These are phyloP conservation scores for Stenogyne calaminthoides DNA, from an alignment of 305 asterid genomes.

Conservation along the genomic window DNA sequence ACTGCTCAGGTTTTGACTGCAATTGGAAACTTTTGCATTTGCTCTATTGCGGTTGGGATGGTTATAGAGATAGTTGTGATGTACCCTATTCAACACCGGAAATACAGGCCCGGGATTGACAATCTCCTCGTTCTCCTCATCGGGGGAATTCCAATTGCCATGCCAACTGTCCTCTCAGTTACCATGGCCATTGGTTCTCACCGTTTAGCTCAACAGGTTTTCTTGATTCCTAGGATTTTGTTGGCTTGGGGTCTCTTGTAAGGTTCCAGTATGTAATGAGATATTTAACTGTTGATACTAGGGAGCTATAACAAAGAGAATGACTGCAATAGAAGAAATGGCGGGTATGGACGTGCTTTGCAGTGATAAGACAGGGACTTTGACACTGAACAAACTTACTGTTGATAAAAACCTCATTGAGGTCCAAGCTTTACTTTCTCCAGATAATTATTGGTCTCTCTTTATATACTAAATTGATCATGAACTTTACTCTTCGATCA, in stretches of 20 bases:
- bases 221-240: slow-evolving; percentile 26
- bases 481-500: not conserved
- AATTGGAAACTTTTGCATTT: slow-evolving; percentile 86
- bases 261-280: slow-evolving; percentile 16
- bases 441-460: not conserved
- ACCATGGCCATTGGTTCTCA: slow-evolving; percentile 95
- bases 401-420: slow-evolving; percentile 85
- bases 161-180: slow-evolving; percentile 92
- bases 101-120: slow-evolving; percentile 84
- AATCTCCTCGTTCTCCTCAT: slow-evolving; percentile 91
- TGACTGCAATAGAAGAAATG: slow-evolving; percentile 96
- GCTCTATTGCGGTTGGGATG: slow-evolving; percentile 92
- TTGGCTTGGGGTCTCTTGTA: not conserved
- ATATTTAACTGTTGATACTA: slow-evolving; percentile 23
- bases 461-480: not conserved
- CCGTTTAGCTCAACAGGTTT: slow-evolving; percentile 85
- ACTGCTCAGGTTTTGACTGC: slow-evolving; percentile 76
- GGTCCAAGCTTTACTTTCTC: slow-evolving; percentile 35
- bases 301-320: slow-evolving; percentile 94
- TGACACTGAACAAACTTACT: slow-evolving; percentile 79
- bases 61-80: slow-evolving; percentile 74
- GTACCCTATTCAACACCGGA: slow-evolving; percentile 83
- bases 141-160: slow-evolving; percentile 92
- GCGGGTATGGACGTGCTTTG: slow-evolving; percentile 96
- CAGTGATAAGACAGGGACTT: slow-evolving; percentile 88